A percentile compares a stretch with the other conserved stretches of the same genome.
Evolutionary conservation across 306 rosid genomes (phyloP).

Genomic region (Cajanus cajan): DNA sequence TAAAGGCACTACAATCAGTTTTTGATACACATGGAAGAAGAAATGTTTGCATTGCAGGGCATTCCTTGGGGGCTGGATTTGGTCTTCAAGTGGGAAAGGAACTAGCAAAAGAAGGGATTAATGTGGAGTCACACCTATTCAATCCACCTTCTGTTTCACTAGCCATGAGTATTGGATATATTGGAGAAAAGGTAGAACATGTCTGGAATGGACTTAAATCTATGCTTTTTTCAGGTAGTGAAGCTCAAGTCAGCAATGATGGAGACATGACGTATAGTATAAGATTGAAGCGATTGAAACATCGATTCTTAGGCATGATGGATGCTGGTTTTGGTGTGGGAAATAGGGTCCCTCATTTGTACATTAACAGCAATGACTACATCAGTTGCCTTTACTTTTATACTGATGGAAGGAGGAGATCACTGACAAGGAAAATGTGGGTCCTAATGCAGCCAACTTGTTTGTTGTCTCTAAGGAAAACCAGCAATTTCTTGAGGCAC

Average conservation of each 20-base stretch:
- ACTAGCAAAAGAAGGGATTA: slow-evolving; percentile 72
- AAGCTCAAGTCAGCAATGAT: slow-evolving; percentile 35
- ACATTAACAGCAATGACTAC: slow-evolving; percentile 33
- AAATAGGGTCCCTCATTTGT: slow-evolving; percentile 39
- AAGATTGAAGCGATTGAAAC: slow-evolving; percentile 46
- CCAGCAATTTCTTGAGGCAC: slow-evolving; percentile 36
- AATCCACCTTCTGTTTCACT: slow-evolving; percentile 93
- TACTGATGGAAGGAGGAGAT: slow-evolving; percentile 29
- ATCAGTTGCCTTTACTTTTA: slow-evolving; percentile 24
- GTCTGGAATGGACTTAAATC: slow-evolving; percentile 69
- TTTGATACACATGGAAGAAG: slow-evolving; percentile 59
- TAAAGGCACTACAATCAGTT: slow-evolving; percentile 56
- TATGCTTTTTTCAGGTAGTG: slow-evolving; percentile 51
- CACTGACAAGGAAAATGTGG: not conserved
- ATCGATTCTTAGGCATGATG: slow-evolving; percentile 28
- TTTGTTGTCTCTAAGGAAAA: slow-evolving; percentile 24
- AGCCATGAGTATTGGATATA: slow-evolving; percentile 58
- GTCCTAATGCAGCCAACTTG: slow-evolving; percentile 17
- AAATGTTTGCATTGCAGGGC: slow-evolving; percentile 79
- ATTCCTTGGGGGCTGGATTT: slow-evolving; percentile 86
- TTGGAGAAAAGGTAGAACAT: slow-evolving; percentile 61
- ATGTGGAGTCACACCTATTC: slow-evolving; percentile 75
- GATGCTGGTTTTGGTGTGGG: slow-evolving; percentile 11
- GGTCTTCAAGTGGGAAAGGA: slow-evolving; percentile 87
- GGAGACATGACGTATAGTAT: slow-evolving; percentile 24